A percentile compares a stretch with the other conserved stretches of the same genome.
phyloP scores from a whole-genome alignment of 1,139 yeast genomes.

The Saccharomyces hybrid region DNA sequence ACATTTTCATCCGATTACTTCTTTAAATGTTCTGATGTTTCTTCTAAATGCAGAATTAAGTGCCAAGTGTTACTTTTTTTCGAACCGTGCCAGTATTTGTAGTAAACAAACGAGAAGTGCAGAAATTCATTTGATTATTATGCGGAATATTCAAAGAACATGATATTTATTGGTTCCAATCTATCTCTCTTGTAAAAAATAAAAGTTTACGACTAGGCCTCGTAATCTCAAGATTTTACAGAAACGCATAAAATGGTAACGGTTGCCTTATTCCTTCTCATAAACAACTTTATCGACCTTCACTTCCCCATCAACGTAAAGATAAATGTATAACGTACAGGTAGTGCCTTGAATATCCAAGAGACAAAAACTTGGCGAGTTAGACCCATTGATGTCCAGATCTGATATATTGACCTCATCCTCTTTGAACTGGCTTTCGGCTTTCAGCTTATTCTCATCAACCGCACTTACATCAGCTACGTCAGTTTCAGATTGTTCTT shows the following conservation, averaged over 20 bases:
- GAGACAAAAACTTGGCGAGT: constrained; percentile 80
- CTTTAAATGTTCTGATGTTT: neutral
- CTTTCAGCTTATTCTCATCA: neutral
- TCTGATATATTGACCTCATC: constrained; percentile 1
- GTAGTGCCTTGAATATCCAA: constrained; percentile 71
- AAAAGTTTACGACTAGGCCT: neutral
- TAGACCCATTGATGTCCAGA: constrained; percentile 26
- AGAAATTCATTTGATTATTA: neutral
- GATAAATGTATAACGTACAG: constrained; percentile 80
- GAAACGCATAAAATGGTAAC: neutral
- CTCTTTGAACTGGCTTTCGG: neutral
- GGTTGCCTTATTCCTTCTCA: constrained; percentile 42
- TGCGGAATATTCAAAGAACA: neutral
- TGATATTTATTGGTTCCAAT: neutral
- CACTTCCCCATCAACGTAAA: constrained; percentile 71
- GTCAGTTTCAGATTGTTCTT: constrained; percentile 10
- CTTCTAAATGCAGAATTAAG: neutral
- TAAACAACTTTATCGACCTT: constrained; percentile 87
- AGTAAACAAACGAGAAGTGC: constrained; percentile 1
- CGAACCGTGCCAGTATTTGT: neutral
- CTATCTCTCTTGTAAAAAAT: neutral
- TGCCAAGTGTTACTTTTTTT: neutral
- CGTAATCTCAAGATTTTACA: neutral
- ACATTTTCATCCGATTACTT: neutral
- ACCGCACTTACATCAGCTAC: constrained; percentile 5